Percentiles rank a stretch among this genome's conserved stretches.
These are phyloP conservation scores for Coemansia nantahalensis DNA, from an alignment of 192 early-diverging fungal genomes.

Conservation along the genomic window DNA sequence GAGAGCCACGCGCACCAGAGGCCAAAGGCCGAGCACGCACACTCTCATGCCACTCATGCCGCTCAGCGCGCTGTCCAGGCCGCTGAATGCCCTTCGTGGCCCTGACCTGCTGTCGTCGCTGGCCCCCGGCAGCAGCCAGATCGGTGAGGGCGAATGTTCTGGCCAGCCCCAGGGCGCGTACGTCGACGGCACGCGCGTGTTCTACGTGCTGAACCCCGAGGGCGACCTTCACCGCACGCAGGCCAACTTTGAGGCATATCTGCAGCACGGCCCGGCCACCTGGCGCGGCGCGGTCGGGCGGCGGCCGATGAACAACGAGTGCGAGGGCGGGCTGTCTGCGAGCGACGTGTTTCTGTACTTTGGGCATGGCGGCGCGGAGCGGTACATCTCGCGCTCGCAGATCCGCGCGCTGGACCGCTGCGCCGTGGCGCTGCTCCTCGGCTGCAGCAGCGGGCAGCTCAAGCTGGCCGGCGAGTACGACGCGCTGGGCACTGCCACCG, in stretches of 20 bases:
- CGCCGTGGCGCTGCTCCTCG: slow-evolving; percentile 82
- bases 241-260: slow-evolving; percentile 61
- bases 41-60: neutral
- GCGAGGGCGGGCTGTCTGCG: slow-evolving; percentile 55
- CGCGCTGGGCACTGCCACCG: slow-evolving; percentile 74
- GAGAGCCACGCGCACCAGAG: neutral
- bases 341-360: slow-evolving; percentile 79
- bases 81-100: neutral
- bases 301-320: slow-evolving; percentile 66
- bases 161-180: neutral
- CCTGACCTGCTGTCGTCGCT: neutral
- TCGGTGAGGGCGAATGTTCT: neutral
- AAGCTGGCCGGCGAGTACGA: slow-evolving; percentile 82
- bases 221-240: slow-evolving; percentile 85
- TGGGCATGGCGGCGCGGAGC: slow-evolving; percentile 93
- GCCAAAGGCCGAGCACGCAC: too few relatives aligned
- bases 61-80: neutral
- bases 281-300: slow-evolving; percentile 77
- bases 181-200: slow-evolving; percentile 54
- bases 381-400: slow-evolving; percentile 65
- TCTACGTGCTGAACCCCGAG: slow-evolving; percentile 90
- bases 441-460: slow-evolving; percentile 90
- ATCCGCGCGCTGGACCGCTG: slow-evolving; percentile 67
- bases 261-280: slow-evolving; percentile 7
- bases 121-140: neutral